Percentiles rank a stretch among this genome's conserved stretches.
Conservation (phyloP, 2,329 filamentous ascomycete species). For the Samsoniella hepiali region DNA sequence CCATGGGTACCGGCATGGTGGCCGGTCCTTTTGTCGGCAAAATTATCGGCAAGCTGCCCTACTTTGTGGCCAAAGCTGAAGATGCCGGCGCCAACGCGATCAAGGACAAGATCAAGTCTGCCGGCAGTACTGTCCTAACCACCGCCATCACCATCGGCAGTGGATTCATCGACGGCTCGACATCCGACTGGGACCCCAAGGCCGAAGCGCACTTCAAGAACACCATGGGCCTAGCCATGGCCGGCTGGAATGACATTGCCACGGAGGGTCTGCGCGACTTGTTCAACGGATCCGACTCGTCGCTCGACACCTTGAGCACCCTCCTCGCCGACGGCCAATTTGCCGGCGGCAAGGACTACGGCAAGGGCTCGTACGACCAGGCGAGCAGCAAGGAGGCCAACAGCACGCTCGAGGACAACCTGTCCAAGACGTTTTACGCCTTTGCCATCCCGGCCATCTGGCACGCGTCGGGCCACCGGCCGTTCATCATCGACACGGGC, state of each 20-base stretch:
- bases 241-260: not conserved
- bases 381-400: conserved; percentile 5
- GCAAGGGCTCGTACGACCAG: not conserved
- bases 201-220: not conserved
- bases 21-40: conserved; percentile 29
- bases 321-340: conserved; percentile 31
- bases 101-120: conserved; percentile 1
- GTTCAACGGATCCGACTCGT: conserved; percentile 26
- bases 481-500: conserved; percentile 35
- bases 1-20: conserved; percentile 26
- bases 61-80: conserved; percentile 1
- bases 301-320: conserved; percentile 25
- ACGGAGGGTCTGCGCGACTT: conserved; percentile 18
- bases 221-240: not conserved
- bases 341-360: conserved; percentile 21
- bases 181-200: not conserved
- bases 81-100: not conserved
- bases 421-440: conserved; percentile 29
- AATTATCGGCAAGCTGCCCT: conserved; percentile 4
- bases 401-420: conserved; percentile 15
- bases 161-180: not conserved
- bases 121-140: not conserved
- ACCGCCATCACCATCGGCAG: conserved; percentile 6
- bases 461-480: conserved; percentile 25
- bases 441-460: conserved; percentile 33